Conservation (phyloP, 345 rosid genomes). For the Sonneratia alba region DNA sequence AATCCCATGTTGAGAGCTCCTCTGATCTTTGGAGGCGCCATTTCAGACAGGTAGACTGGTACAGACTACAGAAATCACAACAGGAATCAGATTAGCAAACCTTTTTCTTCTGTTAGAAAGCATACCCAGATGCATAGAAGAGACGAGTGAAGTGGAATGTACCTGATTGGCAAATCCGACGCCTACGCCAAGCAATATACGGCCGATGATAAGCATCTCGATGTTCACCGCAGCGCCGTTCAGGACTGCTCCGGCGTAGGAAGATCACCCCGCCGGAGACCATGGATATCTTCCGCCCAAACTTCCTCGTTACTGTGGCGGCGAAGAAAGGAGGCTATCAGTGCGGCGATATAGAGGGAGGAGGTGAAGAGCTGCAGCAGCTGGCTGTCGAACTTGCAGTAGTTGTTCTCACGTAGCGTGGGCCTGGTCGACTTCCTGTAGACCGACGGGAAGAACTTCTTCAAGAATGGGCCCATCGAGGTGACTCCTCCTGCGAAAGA, state of each 20-base stretch:
- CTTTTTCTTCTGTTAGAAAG: neutral
- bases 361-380: conserved; percentile 64
- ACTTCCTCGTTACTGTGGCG: conserved; percentile 37
- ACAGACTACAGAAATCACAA: conserved; percentile 30
- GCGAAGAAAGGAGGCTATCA: conserved; percentile 61
- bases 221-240: conserved; percentile 49
- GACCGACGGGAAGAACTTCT: conserved; percentile 52
- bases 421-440: conserved; percentile 18
- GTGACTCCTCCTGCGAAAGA: conserved; percentile 61
- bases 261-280: conserved; percentile 48
- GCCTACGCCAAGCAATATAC: conserved; percentile 62
- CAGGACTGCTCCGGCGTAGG: conserved; percentile 47
- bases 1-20: conserved; percentile 79
- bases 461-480: conserved; percentile 58
- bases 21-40: conserved; percentile 66
- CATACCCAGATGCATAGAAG: neutral
- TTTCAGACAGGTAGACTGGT: conserved; percentile 70
- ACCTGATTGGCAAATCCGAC: conserved; percentile 93
- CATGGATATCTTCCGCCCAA: conserved; percentile 69
- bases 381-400: conserved; percentile 69
- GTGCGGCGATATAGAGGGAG: conserved; percentile 66
- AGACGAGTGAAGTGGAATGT: neutral
- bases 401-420: conserved; percentile 30
- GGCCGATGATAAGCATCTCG: conserved; percentile 52
- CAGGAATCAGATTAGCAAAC: neutral